phyloP scores from a whole-genome alignment of 2,329 filamentous ascomycete genomes.

The Cladophialophora carrionii region DNA sequence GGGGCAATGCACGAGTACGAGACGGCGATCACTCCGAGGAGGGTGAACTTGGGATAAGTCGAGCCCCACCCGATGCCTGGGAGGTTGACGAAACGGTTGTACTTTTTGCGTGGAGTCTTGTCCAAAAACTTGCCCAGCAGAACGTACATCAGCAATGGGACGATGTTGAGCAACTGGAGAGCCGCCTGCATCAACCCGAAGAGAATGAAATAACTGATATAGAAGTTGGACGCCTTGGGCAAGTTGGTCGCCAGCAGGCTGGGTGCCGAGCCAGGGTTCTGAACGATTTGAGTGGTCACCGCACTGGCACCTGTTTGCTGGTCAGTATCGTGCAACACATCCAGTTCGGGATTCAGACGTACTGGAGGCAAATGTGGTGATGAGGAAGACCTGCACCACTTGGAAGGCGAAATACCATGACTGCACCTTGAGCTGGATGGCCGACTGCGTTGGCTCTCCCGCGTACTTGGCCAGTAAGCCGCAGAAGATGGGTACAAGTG shows the following conservation, averaged over 20 bases:
- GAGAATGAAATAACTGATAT: slow-evolving; percentile 91
- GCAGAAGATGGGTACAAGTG: slow-evolving; percentile 79
- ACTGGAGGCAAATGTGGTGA: slow-evolving; percentile 75
- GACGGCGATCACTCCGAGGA: slow-evolving; percentile 83
- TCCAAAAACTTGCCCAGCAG: slow-evolving; percentile 34
- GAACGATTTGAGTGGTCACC: slow-evolving; percentile 65
- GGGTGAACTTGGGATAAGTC: slow-evolving; percentile 79
- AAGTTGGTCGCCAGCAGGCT: slow-evolving; percentile 72
- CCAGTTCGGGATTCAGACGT: background rate
- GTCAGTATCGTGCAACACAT: slow-evolving; percentile 8
- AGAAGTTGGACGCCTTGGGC: slow-evolving; percentile 89
- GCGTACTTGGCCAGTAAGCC: slow-evolving; percentile 75
- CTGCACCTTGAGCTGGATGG: slow-evolving; percentile 85
- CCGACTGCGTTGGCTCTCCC: slow-evolving; percentile 77
- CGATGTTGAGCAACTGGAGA: slow-evolving; percentile 55
- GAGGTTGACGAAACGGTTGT: slow-evolving; percentile 72
- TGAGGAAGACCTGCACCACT: slow-evolving; percentile 86
- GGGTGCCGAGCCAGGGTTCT: slow-evolving; percentile 67
- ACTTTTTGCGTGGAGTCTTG: slow-evolving; percentile 74
- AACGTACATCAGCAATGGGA: slow-evolving; percentile 33
- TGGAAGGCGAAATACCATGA: slow-evolving; percentile 76
- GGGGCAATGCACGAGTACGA: slow-evolving; percentile 87
- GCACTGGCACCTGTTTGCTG: slow-evolving; percentile 67
- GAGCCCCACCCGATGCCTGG: slow-evolving; percentile 82
- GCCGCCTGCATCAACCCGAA: slow-evolving; percentile 69